Percentiles rank a stretch among this genome's conserved stretches.
Evolutionary conservation across 2,329 filamentous ascomycete species (phyloP).

Genomic region (Fusarium falciforme): DNA sequence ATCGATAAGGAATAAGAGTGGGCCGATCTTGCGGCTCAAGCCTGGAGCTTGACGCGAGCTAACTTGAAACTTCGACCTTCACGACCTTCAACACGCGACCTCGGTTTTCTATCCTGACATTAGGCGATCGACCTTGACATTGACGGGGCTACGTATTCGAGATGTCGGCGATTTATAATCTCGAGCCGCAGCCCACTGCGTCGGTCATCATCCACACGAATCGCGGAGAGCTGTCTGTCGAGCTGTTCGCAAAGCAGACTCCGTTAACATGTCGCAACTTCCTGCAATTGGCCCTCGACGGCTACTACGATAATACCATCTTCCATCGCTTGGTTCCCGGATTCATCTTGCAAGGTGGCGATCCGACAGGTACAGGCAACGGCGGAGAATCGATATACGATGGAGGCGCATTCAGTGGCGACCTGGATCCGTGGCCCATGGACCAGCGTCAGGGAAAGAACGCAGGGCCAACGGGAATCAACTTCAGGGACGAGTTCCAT

Average conservation of each 20-base stretch:
- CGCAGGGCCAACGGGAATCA: constrained; percentile 67
- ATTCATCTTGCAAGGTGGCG: constrained; percentile 94
- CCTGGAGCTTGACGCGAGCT: constrained; percentile 17
- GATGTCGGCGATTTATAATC: constrained; percentile 94
- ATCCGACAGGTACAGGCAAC: constrained; percentile 91
- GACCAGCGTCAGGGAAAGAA: constrained; percentile 72
- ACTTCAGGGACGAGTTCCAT: constrained; percentile 88
- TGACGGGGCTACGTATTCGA: not conserved
- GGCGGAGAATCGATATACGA: constrained; percentile 95
- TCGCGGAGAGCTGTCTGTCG: constrained; percentile 86
- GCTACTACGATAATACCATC: constrained; percentile 92
- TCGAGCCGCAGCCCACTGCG: constrained; percentile 93
- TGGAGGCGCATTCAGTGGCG: constrained; percentile 78
- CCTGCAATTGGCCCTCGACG: constrained; percentile 92
- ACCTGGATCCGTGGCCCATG: constrained; percentile 79
- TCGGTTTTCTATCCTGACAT: constrained; percentile 5
- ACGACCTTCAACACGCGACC: constrained; percentile 7
- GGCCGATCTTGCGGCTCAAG: constrained; percentile 14
- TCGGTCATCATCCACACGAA: constrained; percentile 93
- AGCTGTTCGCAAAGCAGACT: constrained; percentile 94
- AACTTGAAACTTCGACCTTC: constrained; percentile 6
- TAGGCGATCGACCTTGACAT: not conserved
- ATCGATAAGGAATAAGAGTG: constrained; percentile 28
- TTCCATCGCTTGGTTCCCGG: constrained; percentile 94
- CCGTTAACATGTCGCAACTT: constrained; percentile 95